phyloP scores from a whole-genome alignment of 1,284 basidiomycete genomes.

The Trametes pubescens region DNA sequence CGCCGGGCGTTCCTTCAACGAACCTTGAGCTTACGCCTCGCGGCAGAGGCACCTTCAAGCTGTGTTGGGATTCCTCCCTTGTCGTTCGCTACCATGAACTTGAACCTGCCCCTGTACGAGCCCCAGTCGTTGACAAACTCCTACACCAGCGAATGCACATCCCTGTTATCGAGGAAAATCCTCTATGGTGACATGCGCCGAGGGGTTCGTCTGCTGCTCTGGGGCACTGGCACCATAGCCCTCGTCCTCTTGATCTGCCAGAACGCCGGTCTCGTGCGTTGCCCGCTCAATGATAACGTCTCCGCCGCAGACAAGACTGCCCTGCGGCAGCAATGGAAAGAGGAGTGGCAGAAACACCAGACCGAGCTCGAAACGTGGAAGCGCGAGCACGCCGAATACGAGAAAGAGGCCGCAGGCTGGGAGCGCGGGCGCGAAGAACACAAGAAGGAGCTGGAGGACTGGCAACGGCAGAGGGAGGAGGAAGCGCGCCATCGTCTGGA shows the following conservation, averaged over 20 bases:
- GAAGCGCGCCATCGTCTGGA: conserved; percentile 28
- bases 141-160: background rate
- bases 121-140: background rate
- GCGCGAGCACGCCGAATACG: conserved; percentile 17
- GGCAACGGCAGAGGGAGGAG: conserved; percentile 8
- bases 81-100: background rate
- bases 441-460: conserved; percentile 11
- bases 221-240: background rate
- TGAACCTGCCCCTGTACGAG: background rate
- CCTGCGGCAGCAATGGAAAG: conserved; percentile 10
- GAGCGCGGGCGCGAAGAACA: conserved; percentile 7
- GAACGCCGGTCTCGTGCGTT: conserved; percentile 17
- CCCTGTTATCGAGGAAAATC: background rate
- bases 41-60: background rate
- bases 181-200: too few species aligned
- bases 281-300: conserved; percentile 13
- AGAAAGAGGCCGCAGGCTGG: conserved; percentile 7
- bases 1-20: background rate
- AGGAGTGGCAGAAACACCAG: background rate
- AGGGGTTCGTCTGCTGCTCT: too few species aligned
- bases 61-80: background rate
- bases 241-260: conserved; percentile 18
- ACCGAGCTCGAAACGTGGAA: conserved; percentile 14
- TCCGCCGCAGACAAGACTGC: conserved; percentile 14
- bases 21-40: background rate